phyloP scores from a whole-genome alignment of 78 protist species.

The Blattamonas nauphoetae region DNA sequence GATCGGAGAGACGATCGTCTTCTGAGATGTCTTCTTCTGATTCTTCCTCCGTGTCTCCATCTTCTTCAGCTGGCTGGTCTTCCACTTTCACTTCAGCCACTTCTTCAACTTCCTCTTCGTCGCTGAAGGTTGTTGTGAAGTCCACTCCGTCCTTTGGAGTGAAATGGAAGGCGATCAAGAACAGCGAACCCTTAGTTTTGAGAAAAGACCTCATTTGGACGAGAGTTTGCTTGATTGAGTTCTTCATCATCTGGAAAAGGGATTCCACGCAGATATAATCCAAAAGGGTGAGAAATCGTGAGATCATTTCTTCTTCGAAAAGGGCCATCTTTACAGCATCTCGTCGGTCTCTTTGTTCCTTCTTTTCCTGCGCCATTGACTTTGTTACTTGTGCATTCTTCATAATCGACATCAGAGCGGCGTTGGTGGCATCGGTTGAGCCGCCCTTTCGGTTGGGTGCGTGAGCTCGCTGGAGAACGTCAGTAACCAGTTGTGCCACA shows the following conservation, averaged over 20 bases:
- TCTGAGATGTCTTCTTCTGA: too few relatives aligned
- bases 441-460: not conserved
- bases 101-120: too few relatives aligned
- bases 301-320: not conserved
- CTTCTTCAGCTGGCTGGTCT: too few relatives aligned
- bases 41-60: too few relatives aligned
- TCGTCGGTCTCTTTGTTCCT: not conserved
- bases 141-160: not conserved
- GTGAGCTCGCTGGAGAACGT: not conserved
- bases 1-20: too few relatives aligned
- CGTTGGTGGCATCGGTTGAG: not conserved
- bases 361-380: not conserved
- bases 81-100: too few relatives aligned
- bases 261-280: not conserved
- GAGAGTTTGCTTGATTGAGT: not conserved
- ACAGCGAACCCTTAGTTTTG: not conserved
- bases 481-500: not conserved
- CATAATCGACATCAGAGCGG: not conserved
- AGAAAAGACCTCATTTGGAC: not conserved
- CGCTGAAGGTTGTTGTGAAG: too few relatives aligned
- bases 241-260: not conserved
- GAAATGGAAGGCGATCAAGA: not conserved
- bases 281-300: not conserved
- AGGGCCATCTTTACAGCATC: not conserved
- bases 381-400: not conserved